phyloP scores from a whole-genome alignment of 1,284 basidiomycete species.

The Rhodotorula sp. region DNA sequence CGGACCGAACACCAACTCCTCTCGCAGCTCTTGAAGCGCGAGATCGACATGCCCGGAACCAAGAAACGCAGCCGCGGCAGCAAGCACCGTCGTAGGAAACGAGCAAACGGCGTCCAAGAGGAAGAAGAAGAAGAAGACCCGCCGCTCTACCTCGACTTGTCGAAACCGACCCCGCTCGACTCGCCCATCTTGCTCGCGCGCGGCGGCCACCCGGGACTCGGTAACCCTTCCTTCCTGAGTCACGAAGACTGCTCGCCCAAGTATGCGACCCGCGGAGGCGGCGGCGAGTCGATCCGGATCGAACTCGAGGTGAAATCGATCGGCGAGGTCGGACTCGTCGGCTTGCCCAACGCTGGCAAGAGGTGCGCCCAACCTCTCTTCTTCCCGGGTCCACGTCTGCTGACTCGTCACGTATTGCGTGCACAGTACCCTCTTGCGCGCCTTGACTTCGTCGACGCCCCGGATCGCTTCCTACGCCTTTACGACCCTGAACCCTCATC shows the following conservation, averaged over 20 bases:
- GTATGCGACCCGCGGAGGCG: constrained; percentile 59
- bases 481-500: constrained; percentile 90
- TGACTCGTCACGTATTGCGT: neutral
- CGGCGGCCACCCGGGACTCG: constrained; percentile 81
- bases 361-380: constrained; percentile 41
- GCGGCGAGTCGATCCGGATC: constrained; percentile 77
- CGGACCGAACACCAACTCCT: constrained; percentile 37
- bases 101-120: constrained; percentile 34
- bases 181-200: constrained; percentile 66
- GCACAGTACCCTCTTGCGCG: constrained; percentile 71
- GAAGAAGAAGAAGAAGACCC: constrained; percentile 52
- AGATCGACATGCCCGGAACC: constrained; percentile 34
- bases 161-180: constrained; percentile 53
- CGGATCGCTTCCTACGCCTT: constrained; percentile 90
- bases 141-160: constrained; percentile 63
- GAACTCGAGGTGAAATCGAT: constrained; percentile 91
- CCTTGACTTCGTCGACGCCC: constrained; percentile 81
- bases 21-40: constrained; percentile 33
- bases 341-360: constrained; percentile 84
- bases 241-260: constrained; percentile 47
- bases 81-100: constrained; percentile 48
- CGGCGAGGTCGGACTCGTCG: constrained; percentile 91
- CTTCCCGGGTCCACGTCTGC: no score
- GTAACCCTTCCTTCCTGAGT: constrained; percentile 64
- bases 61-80: constrained; percentile 36